A percentile compares a stretch with the other conserved stretches of the same genome.
Evolutionary conservation across 192 early-diverging fungal genomes (phyloP).

Genomic region (Backusella luteola): DNA sequence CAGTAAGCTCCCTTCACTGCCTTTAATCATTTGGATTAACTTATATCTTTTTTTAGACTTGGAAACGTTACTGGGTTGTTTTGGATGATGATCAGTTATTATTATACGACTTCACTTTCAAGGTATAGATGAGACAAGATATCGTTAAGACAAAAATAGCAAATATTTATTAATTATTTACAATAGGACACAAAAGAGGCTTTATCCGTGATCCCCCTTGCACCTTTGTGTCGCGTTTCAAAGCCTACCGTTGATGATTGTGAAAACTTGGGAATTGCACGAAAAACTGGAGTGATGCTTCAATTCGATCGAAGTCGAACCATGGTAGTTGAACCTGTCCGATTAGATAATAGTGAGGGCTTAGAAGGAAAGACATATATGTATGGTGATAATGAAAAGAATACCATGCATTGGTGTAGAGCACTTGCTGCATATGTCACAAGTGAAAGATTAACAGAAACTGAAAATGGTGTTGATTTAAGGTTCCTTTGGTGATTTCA

Average conservation of each 20-base stretch:
- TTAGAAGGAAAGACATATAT: conserved; percentile 13
- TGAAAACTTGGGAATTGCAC: conserved; percentile 10
- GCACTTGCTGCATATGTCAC: neutral
- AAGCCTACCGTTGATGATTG: conserved; percentile 13
- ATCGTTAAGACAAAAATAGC: neutral
- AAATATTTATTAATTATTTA: neutral
- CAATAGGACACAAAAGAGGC: conserved; percentile 7
- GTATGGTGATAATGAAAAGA: conserved; percentile 6
- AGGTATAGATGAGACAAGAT: neutral
- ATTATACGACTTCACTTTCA: conserved; percentile 11
- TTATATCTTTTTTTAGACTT: neutral
- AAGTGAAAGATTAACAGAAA: neutral
- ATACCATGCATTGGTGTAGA: conserved; percentile 13
- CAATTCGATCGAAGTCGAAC: conserved; percentile 11
- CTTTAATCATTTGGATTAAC: neutral
- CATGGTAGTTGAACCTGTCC: neutral
- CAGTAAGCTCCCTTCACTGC: neutral
- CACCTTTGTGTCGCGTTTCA: neutral
- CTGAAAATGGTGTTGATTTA: conserved; percentile 9
- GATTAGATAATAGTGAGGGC: neutral
- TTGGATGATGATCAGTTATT: neutral
- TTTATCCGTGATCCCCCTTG: neutral
- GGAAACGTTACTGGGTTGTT: conserved; percentile 14
- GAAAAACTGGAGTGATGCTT: neutral
- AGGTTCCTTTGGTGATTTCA: conserved; percentile 12